These are phyloP conservation scores for Astrothelium subdiscretum DNA, from an alignment of 495 filamentous ascomycete species.

Conservation along the genomic window DNA sequence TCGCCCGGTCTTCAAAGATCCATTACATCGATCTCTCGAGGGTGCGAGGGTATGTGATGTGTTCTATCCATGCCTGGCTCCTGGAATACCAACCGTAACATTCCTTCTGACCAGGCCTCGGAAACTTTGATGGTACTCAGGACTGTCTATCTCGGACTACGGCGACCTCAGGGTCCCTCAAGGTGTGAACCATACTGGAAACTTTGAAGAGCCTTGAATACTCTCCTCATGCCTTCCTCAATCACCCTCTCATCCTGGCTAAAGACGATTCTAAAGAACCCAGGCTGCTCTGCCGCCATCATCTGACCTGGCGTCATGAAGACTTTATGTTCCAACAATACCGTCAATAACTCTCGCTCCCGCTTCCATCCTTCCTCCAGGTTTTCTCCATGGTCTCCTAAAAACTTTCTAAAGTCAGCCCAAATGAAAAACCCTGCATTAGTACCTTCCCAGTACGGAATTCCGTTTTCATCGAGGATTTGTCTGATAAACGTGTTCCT, in stretches of 20 bases:
- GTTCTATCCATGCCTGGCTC: too few species aligned
- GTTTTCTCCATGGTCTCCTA: constrained; percentile 10
- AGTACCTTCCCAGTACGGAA: constrained; percentile 29
- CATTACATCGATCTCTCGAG: too few species aligned
- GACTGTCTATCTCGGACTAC: too few species aligned
- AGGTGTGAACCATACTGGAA: neutral
- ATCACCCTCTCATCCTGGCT: constrained; percentile 29
- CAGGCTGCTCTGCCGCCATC: constrained; percentile 36
- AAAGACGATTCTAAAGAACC: constrained; percentile 44
- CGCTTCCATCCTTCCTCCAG: constrained; percentile 17
- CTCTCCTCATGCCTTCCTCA: constrained; percentile 35
- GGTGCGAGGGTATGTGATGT: too few species aligned
- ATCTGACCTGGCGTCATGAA: constrained; percentile 33
- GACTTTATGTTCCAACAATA: constrained; percentile 32
- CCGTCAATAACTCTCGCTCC: constrained; percentile 27
- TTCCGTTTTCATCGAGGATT: constrained; percentile 29
- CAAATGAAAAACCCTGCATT: constrained; percentile 53
- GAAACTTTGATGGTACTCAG: too few species aligned
- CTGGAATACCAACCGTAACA: too few species aligned
- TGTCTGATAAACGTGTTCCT: constrained; percentile 27
- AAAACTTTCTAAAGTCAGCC: constrained; percentile 40
- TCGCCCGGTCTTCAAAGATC: too few species aligned
- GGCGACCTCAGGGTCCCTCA: too few species aligned
- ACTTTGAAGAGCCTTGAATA: constrained; percentile 1
- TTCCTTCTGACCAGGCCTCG: too few species aligned